These are phyloP conservation scores for Nymphaea colorata DNA, from an alignment of 164 flowering plant genomes.

Conservation along the genomic window DNA sequence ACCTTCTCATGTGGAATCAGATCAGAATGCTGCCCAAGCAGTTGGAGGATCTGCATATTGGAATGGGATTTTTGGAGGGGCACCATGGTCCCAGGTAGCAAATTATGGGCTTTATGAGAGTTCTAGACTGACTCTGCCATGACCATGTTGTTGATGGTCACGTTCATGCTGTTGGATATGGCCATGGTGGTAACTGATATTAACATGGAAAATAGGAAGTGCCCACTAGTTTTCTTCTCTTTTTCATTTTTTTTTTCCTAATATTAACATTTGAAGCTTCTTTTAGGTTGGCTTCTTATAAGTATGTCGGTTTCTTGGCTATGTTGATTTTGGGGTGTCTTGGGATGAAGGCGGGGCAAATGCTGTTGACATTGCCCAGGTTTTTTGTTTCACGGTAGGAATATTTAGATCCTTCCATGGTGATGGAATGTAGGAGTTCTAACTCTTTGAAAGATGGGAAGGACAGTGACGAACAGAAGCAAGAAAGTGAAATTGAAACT, in stretches of 20 bases:
- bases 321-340: background rate
- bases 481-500: background rate
- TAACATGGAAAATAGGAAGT: background rate
- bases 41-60: background rate
- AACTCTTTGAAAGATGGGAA: background rate
- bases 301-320: background rate
- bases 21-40: background rate
- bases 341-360: background rate
- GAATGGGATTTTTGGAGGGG: conserved; percentile 1
- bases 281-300: background rate
- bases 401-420: background rate
- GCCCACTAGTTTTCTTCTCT: background rate
- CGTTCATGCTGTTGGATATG: background rate
- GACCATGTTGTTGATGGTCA: background rate
- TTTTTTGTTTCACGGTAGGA: too few species aligned
- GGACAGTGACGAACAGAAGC: background rate
- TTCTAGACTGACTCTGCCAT: background rate
- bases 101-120: background rate
- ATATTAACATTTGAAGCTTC: background rate
- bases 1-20: background rate
- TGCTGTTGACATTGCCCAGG: too few species aligned
- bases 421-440: background rate
- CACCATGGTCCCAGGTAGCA: background rate
- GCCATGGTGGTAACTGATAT: background rate
- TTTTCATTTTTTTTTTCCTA: background rate